A percentile compares a stretch with the other conserved stretches of the same genome.
phyloP scores from a whole-genome alignment of 2,329 filamentous ascomycete genomes.

The Allantophomopsis cytisporea region DNA sequence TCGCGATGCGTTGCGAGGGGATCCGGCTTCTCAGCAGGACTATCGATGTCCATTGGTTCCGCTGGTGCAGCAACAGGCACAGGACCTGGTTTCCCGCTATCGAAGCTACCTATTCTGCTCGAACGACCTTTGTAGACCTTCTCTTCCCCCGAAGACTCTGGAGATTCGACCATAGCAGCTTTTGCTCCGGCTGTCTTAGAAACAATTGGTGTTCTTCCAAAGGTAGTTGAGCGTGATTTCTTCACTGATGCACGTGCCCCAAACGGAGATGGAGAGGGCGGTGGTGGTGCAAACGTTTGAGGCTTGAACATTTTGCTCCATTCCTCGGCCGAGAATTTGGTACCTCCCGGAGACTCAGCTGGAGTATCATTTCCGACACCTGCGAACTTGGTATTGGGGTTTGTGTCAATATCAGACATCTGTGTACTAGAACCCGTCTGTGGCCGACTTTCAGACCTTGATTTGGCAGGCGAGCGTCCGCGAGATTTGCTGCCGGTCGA shows the following conservation, averaged over 20 bases:
- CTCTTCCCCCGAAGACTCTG: constrained; percentile 13
- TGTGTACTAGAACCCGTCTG: neutral
- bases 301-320: constrained; percentile 17
- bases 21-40: constrained; percentile 19
- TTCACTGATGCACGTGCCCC: constrained; percentile 5
- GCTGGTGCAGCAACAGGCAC: constrained; percentile 26
- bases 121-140: constrained; percentile 9
- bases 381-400: constrained; percentile 3
- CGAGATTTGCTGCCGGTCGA: constrained; percentile 11
- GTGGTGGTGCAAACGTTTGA: constrained; percentile 16
- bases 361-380: constrained; percentile 5
- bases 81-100: neutral
- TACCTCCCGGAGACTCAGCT: constrained; percentile 13
- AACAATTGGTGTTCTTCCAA: constrained; percentile 11
- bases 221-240: constrained; percentile 7
- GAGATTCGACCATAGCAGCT: constrained; percentile 14
- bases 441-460: constrained; percentile 2
- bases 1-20: neutral
- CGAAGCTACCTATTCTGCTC: neutral
- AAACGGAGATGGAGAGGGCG: constrained; percentile 1
- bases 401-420: constrained; percentile 2
- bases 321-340: constrained; percentile 16
- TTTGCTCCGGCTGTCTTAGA: constrained; percentile 3
- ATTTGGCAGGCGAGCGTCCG: constrained; percentile 16
- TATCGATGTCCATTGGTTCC: constrained; percentile 49